phyloP scores from a whole-genome alignment of 1,139 yeast genomes.

The Eremothecium sinecaudum region DNA sequence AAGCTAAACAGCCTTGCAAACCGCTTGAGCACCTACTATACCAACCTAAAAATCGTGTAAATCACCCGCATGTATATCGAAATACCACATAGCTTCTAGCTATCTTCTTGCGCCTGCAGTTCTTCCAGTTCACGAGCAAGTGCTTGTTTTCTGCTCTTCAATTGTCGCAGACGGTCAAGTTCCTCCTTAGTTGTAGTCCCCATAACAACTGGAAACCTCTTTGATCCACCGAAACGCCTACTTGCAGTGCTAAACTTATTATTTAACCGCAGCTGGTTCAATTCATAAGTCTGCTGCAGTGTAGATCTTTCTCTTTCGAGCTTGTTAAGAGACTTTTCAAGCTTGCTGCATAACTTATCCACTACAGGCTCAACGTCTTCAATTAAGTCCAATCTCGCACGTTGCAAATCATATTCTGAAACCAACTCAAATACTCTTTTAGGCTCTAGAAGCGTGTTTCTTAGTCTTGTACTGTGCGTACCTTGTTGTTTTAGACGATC shows the following conservation, averaged over 20 bases:
- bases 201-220: conserved; percentile 25
- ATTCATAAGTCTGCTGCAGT: conserved; percentile 29
- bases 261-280: conserved; percentile 30
- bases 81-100: conserved; percentile 14
- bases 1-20: conserved; percentile 34
- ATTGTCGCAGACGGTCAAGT: conserved; percentile 30
- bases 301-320: conserved; percentile 30
- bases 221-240: conserved; percentile 12
- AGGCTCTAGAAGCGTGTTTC: conserved; percentile 21
- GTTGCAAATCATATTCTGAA: conserved; percentile 34
- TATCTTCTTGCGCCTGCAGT: conserved; percentile 23
- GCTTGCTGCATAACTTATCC: conserved; percentile 28
- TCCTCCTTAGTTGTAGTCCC: conserved; percentile 32
- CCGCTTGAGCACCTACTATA: conserved; percentile 30
- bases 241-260: conserved; percentile 16
- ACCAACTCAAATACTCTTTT: conserved; percentile 32
- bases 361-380: conserved; percentile 34
- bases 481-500: conserved; percentile 13
- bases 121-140: conserved; percentile 28
- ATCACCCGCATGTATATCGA: too few species aligned
- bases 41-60: conserved; percentile 24
- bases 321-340: conserved; percentile 34
- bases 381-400: conserved; percentile 31
- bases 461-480: conserved; percentile 17
- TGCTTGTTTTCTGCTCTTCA: conserved; percentile 33